Base-by-base conservation (phyloP, 805 yeast species). In the Pichia membranifaciens region DNA sequence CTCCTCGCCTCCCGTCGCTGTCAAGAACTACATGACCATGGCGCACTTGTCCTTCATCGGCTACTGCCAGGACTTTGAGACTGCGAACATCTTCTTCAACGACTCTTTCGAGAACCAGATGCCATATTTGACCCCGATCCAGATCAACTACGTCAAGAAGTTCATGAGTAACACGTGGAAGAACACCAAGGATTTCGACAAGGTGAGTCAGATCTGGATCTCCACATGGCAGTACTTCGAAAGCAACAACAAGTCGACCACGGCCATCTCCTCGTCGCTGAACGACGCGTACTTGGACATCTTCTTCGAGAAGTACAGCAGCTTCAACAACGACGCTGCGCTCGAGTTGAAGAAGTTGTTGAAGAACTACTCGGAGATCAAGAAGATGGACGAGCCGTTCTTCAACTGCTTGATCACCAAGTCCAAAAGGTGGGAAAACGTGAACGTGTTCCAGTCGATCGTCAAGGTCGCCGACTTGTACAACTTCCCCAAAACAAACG, bases 11-110 rank as follows among this genome's bases (percentile, higher is more conserved):
- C 55, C 66, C n/a, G 50, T 54, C 12, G 57, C 68, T 65, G 60
- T 66, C 69, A 54, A 51, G 41, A 73, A 79, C 38, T 75, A 82
- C 31, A 68, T 85, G 62, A 75, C 84, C 20, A 86, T 82, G 58
- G 82, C 87, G 40, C 96, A 87, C 68, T 72, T 85, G 51, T 72
- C 82, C 4, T 87, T 87, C 56, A 80, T 87, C 58, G 93, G 93
- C 40, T 79, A 77, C 54, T 84, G 88, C 64, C 74, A 74, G 56
- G 89, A 87, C 60, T 69, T 82, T 48, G 69, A 72, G 38, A 81
- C 88, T 39, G 86, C 95, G 2, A 76, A 76, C 57, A 76, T 79
- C 33, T 87, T 87, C 60, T 86, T 84, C 60, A 81, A 81, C 54
- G 83, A 82, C 60, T 90, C 87, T 4, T 64, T 84, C 37, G 71